Evolutionary conservation across 768 basidiomycete genomes (phyloP).

Genomic region (Collybiopsis luxurians): DNA sequence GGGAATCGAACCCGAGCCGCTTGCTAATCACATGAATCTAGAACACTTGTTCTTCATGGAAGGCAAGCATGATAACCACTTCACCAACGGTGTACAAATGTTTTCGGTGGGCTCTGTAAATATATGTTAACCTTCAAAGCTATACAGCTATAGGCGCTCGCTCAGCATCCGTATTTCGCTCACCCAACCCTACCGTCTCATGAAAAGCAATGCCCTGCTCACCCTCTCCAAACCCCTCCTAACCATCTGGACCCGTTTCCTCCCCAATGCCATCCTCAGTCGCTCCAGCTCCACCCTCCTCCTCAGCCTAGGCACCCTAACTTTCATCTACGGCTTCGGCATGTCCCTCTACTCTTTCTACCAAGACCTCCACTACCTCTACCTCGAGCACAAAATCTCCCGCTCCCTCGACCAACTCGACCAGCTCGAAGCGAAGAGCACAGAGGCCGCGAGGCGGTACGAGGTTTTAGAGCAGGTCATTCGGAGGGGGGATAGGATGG

Average conservation of each 20-base stretch:
- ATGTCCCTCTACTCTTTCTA: not conserved
- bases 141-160: no score
- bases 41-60: no score
- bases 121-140: no score
- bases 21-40: no score
- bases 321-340: not conserved
- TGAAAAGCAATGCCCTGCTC: not conserved
- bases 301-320: not conserved
- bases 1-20: no score
- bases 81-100: constrained; percentile 44
- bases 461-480: not conserved
- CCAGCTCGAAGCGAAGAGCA: not conserved
- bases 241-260: not conserved
- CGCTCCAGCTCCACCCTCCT: not conserved
- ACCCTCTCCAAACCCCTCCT: not conserved
- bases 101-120: no score
- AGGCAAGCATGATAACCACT: constrained; percentile 66
- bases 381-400: not conserved
- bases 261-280: not conserved
- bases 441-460: not conserved
- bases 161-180: not conserved
- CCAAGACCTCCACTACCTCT: not conserved
- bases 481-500: not conserved
- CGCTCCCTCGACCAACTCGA: not conserved
- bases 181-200: no score